Conservation (phyloP, 2,329 filamentous ascomycete genomes). For the Davidsoniella australis region DNA sequence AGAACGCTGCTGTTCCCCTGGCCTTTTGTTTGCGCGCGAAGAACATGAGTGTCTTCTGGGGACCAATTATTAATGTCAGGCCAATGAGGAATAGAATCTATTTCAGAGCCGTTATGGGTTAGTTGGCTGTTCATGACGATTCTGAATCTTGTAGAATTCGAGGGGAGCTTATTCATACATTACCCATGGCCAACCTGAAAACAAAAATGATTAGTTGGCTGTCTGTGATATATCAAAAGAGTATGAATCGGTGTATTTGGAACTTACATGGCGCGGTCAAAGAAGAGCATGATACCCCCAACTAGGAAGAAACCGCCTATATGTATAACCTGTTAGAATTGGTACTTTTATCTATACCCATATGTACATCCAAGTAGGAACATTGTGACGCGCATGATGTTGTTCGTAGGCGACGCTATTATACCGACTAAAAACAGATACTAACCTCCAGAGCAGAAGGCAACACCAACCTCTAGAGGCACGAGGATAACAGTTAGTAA, state of each 20-base stretch:
- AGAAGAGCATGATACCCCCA: conserved; percentile 89
- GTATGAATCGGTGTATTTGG: not conserved
- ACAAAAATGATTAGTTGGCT: not conserved
- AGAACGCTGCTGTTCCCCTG: conserved; percentile 80
- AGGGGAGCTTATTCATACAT: conserved; percentile 37
- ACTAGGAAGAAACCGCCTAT: conserved; percentile 87
- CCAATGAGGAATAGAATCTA: conserved; percentile 96
- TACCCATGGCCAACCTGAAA: conserved; percentile 84
- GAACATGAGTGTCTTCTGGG: conserved; percentile 80
- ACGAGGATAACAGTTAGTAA: conserved; percentile 15
- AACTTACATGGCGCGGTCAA: conserved; percentile 82
- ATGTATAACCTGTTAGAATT: not conserved
- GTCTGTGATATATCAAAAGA: not conserved
- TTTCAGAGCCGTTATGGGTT: conserved; percentile 12
- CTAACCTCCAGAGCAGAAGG: conserved; percentile 94
- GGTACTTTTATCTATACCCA: not conserved
- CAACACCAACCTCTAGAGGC: conserved; percentile 70
- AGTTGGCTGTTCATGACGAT: conserved; percentile 8
- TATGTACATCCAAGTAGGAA: too few relatives aligned
- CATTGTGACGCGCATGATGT: too few relatives aligned
- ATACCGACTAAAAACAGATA: not conserved
- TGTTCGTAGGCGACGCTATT: too few relatives aligned
- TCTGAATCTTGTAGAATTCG: conserved; percentile 1
- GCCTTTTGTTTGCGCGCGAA: conserved; percentile 88
- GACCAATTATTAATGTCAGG: conserved; percentile 86